Percentiles rank a stretch among this genome's conserved stretches.
Conservation (phyloP, 2,329 filamentous ascomycete genomes). For the Fonsecaea pugnacius region DNA sequence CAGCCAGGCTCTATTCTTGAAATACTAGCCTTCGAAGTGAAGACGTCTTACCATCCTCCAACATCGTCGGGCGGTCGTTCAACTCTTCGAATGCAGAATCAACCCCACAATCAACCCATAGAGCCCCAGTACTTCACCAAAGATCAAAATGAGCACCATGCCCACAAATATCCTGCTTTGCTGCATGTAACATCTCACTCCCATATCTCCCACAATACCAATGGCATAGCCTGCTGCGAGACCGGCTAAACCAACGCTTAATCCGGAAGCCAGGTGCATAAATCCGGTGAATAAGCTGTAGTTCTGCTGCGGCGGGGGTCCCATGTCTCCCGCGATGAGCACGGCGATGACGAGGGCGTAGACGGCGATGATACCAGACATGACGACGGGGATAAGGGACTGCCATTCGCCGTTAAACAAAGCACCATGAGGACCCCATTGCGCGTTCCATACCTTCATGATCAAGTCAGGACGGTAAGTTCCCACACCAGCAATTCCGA, state of each 20-base stretch:
- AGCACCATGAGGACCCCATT: not conserved
- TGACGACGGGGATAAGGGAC: constrained; percentile 66
- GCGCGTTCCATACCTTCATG: constrained; percentile 60
- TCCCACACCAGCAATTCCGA: constrained; percentile 69
- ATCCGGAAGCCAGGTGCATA: constrained; percentile 87
- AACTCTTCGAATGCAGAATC: constrained; percentile 87
- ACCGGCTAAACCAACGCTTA: constrained; percentile 90
- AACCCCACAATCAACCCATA: constrained; percentile 95
- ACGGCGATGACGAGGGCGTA: constrained; percentile 97
- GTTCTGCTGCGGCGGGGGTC: constrained; percentile 66
- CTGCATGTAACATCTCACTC: constrained; percentile 93
- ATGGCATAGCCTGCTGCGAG: constrained; percentile 96
- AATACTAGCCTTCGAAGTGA: not conserved
- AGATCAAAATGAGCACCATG: constrained; percentile 98
- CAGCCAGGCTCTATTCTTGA: not conserved
- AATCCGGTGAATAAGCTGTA: constrained; percentile 91
- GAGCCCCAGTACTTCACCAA: constrained; percentile 93
- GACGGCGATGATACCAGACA: constrained; percentile 99
- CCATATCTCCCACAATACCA: constrained; percentile 89
- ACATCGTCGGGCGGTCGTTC: constrained; percentile 38
- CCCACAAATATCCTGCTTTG: constrained; percentile 96
- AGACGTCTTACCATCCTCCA: not conserved
- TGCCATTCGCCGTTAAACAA: constrained; percentile 34
- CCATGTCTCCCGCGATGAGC: constrained; percentile 88
- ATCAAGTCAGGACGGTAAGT: constrained; percentile 69